A percentile compares a stretch with the other conserved stretches of the same genome.
phyloP scores from a whole-genome alignment of 768 basidiomycete genomes.

The Leucocoprinus leucothites region DNA sequence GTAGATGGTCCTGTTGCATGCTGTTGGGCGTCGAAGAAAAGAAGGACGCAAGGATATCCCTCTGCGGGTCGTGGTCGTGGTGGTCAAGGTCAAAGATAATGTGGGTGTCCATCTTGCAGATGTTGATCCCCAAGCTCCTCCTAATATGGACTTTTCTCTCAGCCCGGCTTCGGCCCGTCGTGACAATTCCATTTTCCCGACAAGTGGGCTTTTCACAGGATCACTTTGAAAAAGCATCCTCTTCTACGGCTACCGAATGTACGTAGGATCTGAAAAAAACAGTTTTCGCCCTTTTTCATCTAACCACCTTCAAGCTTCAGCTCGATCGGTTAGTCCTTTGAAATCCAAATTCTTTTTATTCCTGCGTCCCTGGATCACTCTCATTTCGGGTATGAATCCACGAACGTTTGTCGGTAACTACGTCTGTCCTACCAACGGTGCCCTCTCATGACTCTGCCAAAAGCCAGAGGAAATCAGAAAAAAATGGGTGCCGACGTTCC shows the following conservation, averaged over 20 bases:
- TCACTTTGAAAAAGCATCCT: background rate
- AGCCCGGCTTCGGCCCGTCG: slow-evolving; percentile 1
- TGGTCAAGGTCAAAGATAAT: slow-evolving; percentile 5
- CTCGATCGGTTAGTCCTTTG: background rate
- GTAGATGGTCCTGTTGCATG: slow-evolving; percentile 8
- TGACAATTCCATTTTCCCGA: background rate
- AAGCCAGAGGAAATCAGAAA: background rate
- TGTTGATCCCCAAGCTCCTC: background rate
- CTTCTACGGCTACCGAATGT: background rate
- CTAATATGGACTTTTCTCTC: slow-evolving; percentile 7
- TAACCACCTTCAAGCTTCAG: too few species aligned
- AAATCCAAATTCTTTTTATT: background rate
- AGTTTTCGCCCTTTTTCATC: too few species aligned
- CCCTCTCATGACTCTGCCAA: background rate
- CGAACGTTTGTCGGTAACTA: background rate
- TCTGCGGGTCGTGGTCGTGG: slow-evolving; percentile 13
- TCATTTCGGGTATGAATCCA: background rate
- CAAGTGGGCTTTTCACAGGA: background rate
- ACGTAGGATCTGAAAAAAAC: too few species aligned
- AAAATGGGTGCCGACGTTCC: too few species aligned
- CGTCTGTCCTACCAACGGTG: background rate
- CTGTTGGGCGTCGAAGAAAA: slow-evolving; percentile 10
- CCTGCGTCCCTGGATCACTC: too few species aligned
- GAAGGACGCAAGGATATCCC: slow-evolving; percentile 21
- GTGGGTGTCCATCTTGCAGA: background rate